Evolutionary conservation across 805 yeast species (phyloP).

Genomic region (Wickerhamomyces canadensis): DNA sequence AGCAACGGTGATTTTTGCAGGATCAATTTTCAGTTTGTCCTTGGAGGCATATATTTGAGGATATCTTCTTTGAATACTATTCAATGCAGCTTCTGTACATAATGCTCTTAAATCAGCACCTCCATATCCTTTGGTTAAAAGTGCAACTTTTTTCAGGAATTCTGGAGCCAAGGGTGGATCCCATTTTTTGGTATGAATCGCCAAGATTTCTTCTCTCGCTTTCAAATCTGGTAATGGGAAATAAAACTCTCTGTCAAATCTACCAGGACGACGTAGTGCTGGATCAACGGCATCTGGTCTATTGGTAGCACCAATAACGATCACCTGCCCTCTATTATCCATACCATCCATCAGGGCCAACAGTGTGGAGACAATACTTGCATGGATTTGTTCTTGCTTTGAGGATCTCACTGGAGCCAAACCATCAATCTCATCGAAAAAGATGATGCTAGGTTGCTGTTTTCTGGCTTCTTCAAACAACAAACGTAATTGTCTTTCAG

Average conservation of each 20-base stretch:
- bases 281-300: slow-evolving; percentile 99
- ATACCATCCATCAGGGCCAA: slow-evolving; percentile 98
- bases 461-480: slow-evolving; percentile 94
- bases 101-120: slow-evolving; percentile 95
- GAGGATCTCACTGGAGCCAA: slow-evolving; percentile 96
- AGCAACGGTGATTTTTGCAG: slow-evolving; percentile 61
- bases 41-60: slow-evolving; percentile 85
- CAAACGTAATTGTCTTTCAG: slow-evolving; percentile 87
- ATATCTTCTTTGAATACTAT: slow-evolving; percentile 83
- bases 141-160: slow-evolving; percentile 65
- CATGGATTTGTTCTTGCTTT: slow-evolving; percentile 97
- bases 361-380: slow-evolving; percentile 91
- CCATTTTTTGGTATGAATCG: slow-evolving; percentile 90
- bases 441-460: slow-evolving; percentile 92
- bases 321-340: slow-evolving; percentile 98
- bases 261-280: slow-evolving; percentile 92
- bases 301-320: slow-evolving; percentile 96
- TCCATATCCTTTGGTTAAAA: slow-evolving; percentile 90
- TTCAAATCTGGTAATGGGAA: slow-evolving; percentile 85
- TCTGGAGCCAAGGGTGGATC: slow-evolving; percentile 55
- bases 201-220: slow-evolving; percentile 73
- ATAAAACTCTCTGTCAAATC: slow-evolving; percentile 95
- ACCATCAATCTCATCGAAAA: slow-evolving; percentile 97
- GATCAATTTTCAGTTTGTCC: slow-evolving; percentile 70
- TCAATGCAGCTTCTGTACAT: slow-evolving; percentile 92